Conservation (phyloP, 352 stramenopile species). For the Pythium folliculosum region DNA sequence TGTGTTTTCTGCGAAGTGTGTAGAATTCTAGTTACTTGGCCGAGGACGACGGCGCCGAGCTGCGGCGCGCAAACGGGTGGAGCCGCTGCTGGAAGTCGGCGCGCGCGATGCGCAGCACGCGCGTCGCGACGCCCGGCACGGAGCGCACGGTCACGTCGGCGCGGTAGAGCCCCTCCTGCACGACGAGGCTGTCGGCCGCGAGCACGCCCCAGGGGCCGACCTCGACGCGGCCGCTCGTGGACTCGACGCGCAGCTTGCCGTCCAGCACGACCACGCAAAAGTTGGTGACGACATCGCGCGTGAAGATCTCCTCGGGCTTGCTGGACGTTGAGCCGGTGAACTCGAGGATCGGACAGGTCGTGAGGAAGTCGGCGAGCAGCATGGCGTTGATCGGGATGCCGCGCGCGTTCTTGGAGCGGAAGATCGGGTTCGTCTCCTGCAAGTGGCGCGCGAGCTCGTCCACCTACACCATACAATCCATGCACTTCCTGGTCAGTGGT, state of each 20-base stretch:
- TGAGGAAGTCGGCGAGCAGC: slow-evolving; percentile 33
- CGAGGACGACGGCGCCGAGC: slow-evolving; percentile 23
- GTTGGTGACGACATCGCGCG: slow-evolving; percentile 32
- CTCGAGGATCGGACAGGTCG: slow-evolving; percentile 35
- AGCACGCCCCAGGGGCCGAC: slow-evolving; percentile 39
- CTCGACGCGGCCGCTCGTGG: slow-evolving; percentile 33
- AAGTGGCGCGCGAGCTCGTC: slow-evolving; percentile 35
- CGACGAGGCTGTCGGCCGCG: slow-evolving; percentile 41
- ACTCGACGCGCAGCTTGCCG: slow-evolving; percentile 35
- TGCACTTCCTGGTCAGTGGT: too few relatives aligned
- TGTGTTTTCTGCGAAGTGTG: background rate
- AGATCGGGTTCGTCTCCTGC: slow-evolving; percentile 37
- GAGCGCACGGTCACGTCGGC: slow-evolving; percentile 43
- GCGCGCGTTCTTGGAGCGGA: slow-evolving; percentile 33
- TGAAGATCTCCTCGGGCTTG: slow-evolving; percentile 28
- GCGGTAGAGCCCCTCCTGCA: slow-evolving; percentile 42
- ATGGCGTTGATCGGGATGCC: slow-evolving; percentile 31
- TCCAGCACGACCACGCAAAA: slow-evolving; percentile 44
- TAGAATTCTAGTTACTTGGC: background rate
- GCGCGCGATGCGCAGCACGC: slow-evolving; percentile 39
- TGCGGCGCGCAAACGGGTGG: slow-evolving; percentile 33
- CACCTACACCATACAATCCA: too few relatives aligned
- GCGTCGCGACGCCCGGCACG: slow-evolving; percentile 22
- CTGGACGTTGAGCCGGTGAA: slow-evolving; percentile 22
- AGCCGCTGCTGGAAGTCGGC: slow-evolving; percentile 50